Evolutionary conservation across 2,329 filamentous ascomycete genomes (phyloP).

Genomic region (Alternaria ventricosa): DNA sequence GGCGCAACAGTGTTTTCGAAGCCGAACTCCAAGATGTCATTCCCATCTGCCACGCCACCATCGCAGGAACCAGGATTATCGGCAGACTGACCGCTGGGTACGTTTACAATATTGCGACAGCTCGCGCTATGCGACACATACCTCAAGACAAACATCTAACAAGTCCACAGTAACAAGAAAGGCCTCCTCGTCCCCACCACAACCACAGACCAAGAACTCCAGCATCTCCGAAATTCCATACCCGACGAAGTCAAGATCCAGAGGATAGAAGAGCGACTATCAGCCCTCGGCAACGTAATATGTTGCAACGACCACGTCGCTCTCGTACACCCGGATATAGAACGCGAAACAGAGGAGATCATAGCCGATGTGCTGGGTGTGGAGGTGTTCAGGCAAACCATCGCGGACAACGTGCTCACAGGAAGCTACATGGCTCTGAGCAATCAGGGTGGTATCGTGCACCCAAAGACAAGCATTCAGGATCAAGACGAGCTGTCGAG

Average conservation of each 20-base stretch:
- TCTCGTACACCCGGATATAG: constrained; percentile 92
- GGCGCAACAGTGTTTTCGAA: constrained; percentile 79
- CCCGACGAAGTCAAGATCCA: constrained; percentile 93
- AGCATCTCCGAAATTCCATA: constrained; percentile 93
- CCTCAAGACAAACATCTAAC: neutral
- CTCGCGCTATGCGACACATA: neutral
- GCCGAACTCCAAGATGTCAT: constrained; percentile 96
- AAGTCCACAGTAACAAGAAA: constrained; percentile 77
- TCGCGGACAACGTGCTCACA: constrained; percentile 95
- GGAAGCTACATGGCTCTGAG: constrained; percentile 96
- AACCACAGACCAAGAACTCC: constrained; percentile 96
- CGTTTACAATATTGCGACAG: constrained; percentile 27
- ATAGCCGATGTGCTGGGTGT: constrained; percentile 92
- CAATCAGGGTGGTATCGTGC: constrained; percentile 95
- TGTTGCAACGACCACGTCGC: constrained; percentile 97
- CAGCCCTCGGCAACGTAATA: constrained; percentile 95
- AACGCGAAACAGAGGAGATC: constrained; percentile 98
- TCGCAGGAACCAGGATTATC: constrained; percentile 94
- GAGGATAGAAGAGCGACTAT: constrained; percentile 95
- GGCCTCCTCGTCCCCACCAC: constrained; percentile 94
- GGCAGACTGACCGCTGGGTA: constrained; percentile 92
- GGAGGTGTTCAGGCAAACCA: constrained; percentile 90
- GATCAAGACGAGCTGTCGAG: constrained; percentile 97
- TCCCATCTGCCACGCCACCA: constrained; percentile 94
- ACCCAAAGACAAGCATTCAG: constrained; percentile 95